phyloP scores from a whole-genome alignment of 2,329 filamentous ascomycete species.

The Cyphellophora europaea region DNA sequence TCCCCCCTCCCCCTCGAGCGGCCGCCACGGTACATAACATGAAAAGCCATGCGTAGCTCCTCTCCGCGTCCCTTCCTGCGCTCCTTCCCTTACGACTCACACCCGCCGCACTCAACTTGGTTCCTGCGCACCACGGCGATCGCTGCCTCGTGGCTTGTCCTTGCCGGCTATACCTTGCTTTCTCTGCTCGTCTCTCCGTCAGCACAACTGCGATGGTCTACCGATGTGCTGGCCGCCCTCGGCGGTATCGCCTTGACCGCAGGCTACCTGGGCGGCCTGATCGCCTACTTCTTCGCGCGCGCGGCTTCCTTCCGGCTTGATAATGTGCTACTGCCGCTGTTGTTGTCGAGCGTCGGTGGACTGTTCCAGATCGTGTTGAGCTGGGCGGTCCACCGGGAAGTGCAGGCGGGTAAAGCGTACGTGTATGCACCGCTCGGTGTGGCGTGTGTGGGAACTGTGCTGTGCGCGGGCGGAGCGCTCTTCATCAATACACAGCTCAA shows the following conservation, averaged over 20 bases:
- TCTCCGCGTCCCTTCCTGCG: not conserved
- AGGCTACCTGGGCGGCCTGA: constrained; percentile 11
- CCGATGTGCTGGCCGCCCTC: constrained; percentile 8
- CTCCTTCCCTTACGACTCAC: not conserved
- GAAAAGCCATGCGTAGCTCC: too few relatives aligned
- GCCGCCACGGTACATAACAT: too few relatives aligned
- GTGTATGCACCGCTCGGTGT: constrained; percentile 15
- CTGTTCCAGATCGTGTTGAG: constrained; percentile 16
- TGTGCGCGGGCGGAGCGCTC: constrained; percentile 6
- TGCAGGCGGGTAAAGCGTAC: constrained; percentile 7
- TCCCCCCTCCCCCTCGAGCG: too few relatives aligned
- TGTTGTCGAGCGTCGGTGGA: constrained; percentile 16
- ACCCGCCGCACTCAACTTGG: not conserved
- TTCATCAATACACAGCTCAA: not conserved
- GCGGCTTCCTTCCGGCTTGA: constrained; percentile 16
- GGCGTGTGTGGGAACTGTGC: constrained; percentile 11
- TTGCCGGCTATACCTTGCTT: constrained; percentile 18
- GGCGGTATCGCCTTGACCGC: constrained; percentile 10
- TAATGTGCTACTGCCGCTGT: constrained; percentile 14
- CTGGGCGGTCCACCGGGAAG: constrained; percentile 11
- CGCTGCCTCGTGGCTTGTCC: constrained; percentile 15
- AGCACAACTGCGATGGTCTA: constrained; percentile 11
- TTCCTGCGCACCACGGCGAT: constrained; percentile 10
- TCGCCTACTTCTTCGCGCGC: constrained; percentile 11
- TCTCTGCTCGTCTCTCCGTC: constrained; percentile 12